phyloP scores from a whole-genome alignment of 441 rosid genomes.

The Euphorbia celastroides region DNA sequence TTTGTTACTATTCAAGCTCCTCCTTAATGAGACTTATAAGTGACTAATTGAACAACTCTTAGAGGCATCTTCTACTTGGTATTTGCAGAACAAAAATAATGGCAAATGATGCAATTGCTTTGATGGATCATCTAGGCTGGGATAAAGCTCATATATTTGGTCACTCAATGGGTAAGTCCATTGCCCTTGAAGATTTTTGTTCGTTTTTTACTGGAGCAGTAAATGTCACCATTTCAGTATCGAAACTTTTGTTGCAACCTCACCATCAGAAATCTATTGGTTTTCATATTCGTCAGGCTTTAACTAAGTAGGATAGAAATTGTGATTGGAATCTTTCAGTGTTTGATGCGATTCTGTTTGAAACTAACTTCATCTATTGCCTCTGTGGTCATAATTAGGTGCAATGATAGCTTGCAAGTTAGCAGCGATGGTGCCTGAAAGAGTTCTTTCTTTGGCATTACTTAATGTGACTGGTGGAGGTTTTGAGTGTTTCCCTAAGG shows the following conservation, averaged over 20 bases:
- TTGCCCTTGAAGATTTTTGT: not conserved
- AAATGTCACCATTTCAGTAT: not conserved
- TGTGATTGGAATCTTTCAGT: not conserved
- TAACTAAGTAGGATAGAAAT: not conserved
- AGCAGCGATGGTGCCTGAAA: constrained; percentile 77
- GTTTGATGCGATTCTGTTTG: not conserved
- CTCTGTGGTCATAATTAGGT: constrained; percentile 40
- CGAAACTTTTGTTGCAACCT: not conserved
- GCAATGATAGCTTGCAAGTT: constrained; percentile 95
- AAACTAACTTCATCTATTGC: not conserved
- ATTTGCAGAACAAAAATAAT: constrained; percentile 66
- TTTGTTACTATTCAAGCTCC: not conserved
- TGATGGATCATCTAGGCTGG: constrained; percentile 96
- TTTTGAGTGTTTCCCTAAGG: constrained; percentile 90
- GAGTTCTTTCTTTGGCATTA: constrained; percentile 78
- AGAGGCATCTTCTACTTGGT: constrained; percentile 4
- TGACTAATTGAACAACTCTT: not conserved
- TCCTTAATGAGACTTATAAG: not conserved
- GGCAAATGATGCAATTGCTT: constrained; percentile 84
- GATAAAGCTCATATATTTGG: constrained; percentile 76
- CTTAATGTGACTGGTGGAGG: constrained; percentile 99
- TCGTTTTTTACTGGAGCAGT: not conserved
- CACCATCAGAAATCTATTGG: not conserved
- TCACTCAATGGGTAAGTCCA: constrained; percentile 86
- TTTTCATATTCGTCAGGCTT: not conserved